Conservation (phyloP, 129 eudicot genomes). For the Centaurea solstitialis region DNA sequence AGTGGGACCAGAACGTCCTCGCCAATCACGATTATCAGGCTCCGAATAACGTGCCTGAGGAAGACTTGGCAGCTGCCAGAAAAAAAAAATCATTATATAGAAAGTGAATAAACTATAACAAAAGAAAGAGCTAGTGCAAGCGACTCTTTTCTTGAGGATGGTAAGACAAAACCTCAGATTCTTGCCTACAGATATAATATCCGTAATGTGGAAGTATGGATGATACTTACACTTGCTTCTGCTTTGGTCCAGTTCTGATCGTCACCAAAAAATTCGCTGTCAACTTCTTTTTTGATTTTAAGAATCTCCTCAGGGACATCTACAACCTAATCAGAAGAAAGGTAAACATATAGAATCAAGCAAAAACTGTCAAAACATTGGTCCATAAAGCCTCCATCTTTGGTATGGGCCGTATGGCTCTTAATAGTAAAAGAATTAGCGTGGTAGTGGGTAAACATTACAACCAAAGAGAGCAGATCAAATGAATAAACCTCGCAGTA, state of each 20-base stretch:
- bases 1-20: slow-evolving; percentile 51
- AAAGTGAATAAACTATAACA: neutral
- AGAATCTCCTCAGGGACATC: slow-evolving; percentile 53
- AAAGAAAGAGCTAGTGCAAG: neutral
- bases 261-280: slow-evolving; percentile 55
- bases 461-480: neutral
- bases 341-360: no score
- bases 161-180: neutral
- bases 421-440: neutral
- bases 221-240: slow-evolving; percentile 54
- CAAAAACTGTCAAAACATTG: no score
- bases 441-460: neutral
- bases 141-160: neutral
- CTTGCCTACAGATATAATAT: neutral
- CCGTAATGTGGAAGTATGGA: neutral
- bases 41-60: slow-evolving; percentile 64
- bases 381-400: no score
- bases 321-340: slow-evolving; percentile 28
- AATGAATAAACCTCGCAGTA: neutral
- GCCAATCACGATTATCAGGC: slow-evolving; percentile 85
- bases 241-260: slow-evolving; percentile 63
- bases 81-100: neutral
- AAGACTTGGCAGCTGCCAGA: slow-evolving; percentile 45
- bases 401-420: no score
- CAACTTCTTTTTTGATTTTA: slow-evolving; percentile 58